Percentiles rank a stretch among this genome's conserved stretches.
Evolutionary conservation across 768 basidiomycete species (phyloP).

Genomic region (Phlegmacium glaucopus): DNA sequence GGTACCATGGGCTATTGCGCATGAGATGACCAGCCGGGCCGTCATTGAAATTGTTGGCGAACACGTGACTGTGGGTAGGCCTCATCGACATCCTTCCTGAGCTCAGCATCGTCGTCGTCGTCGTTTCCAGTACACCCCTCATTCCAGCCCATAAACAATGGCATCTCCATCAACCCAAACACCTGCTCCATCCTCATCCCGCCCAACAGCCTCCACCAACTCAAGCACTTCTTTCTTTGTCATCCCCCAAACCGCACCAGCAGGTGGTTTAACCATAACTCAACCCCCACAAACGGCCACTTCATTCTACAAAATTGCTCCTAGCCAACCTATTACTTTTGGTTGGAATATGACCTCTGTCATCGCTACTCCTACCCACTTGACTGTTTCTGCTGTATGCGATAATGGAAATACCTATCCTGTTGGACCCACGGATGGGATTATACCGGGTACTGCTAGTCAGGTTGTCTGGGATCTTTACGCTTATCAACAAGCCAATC

Average conservation of each 20-base stretch:
- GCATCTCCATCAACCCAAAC: too few relatives aligned
- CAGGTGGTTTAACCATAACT: conserved; percentile 69
- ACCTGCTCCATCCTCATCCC: neutral
- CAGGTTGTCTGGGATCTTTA: conserved; percentile 78
- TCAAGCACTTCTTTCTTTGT: conserved; percentile 10
- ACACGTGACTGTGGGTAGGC: too few relatives aligned
- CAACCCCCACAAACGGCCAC: conserved; percentile 79
- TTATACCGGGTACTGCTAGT: conserved; percentile 69
- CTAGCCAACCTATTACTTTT: conserved; percentile 72
- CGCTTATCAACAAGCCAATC: conserved; percentile 60
- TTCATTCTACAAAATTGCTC: conserved; percentile 87
- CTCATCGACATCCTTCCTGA: too few relatives aligned
- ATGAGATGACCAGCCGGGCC: too few relatives aligned
- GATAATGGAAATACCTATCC: conserved; percentile 89
- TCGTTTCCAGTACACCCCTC: too few relatives aligned
- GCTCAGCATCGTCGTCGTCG: too few relatives aligned
- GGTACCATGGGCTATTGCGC: too few relatives aligned
- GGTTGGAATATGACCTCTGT: conserved; percentile 88
- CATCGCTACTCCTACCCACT: conserved; percentile 61
- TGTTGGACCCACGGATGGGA: conserved; percentile 74
- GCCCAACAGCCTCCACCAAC: neutral
- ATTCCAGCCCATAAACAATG: too few relatives aligned
- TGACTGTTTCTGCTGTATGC: conserved; percentile 81
- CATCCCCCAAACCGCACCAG: conserved; percentile 34
- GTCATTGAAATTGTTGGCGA: too few relatives aligned